Percentiles rank a stretch among this genome's conserved stretches.
phyloP scores from a whole-genome alignment of 345 rosid genomes.

The Kandelia obovata region DNA sequence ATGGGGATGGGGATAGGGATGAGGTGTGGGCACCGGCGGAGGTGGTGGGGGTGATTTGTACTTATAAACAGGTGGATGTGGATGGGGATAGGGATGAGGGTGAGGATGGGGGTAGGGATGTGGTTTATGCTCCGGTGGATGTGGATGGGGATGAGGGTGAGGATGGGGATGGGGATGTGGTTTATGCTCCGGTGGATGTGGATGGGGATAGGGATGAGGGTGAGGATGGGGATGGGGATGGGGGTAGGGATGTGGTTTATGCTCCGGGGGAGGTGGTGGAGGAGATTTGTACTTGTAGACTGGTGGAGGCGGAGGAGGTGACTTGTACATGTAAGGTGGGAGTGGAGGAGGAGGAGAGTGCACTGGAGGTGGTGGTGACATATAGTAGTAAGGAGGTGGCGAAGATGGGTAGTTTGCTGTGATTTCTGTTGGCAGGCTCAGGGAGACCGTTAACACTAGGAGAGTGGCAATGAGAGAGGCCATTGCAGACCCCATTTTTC shows the following conservation, averaged over 20 bases:
- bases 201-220: too few species aligned
- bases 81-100: conserved; percentile 25
- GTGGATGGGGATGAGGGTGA: too few species aligned
- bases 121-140: too few species aligned
- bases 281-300: conserved; percentile 23
- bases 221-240: conserved; percentile 13
- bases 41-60: conserved; percentile 25
- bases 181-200: too few species aligned
- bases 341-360: conserved; percentile 18
- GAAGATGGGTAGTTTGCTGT: conserved; percentile 34
- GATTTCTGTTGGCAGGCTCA: conserved; percentile 39
- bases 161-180: too few species aligned
- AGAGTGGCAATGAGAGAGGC: conserved; percentile 48
- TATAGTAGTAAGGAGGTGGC: conserved; percentile 9
- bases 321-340: conserved; percentile 10
- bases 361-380: conserved; percentile 20
- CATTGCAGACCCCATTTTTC: conserved; percentile 47
- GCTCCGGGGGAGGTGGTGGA: conserved; percentile 30
- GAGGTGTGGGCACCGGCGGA: not conserved
- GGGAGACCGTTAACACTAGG: conserved; percentile 39
- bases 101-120: conserved; percentile 17
- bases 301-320: conserved; percentile 27
- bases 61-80: conserved; percentile 22
- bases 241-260: conserved; percentile 6
- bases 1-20: conserved; percentile 5